These are phyloP conservation scores for Paraconiothyrium brasiliense DNA, from an alignment of 2,329 filamentous ascomycete species.

Conservation along the genomic window DNA sequence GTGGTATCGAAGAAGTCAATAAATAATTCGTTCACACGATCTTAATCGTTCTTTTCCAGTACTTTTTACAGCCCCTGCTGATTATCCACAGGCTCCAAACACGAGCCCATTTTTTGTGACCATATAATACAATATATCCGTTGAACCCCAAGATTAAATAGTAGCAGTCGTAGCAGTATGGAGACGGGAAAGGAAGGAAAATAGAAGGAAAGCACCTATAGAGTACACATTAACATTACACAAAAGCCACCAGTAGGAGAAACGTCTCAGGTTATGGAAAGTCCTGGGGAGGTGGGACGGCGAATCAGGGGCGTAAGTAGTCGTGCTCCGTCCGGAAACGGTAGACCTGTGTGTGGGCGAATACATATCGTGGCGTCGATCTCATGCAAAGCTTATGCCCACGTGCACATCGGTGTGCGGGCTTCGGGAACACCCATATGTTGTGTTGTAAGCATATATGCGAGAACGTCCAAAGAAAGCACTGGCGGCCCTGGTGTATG, in stretches of 20 bases:
- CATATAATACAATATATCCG: slow-evolving; percentile 3
- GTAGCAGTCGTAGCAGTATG: slow-evolving; percentile 1
- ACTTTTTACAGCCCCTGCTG: not conserved
- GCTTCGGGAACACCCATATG: not conserved
- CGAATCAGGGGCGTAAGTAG: not conserved
- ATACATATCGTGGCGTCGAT: slow-evolving; percentile 10
- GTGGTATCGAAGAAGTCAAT: not conserved
- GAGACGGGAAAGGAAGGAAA: not conserved
- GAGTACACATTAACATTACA: slow-evolving; percentile 22
- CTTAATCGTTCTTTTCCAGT: not conserved
- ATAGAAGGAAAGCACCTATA: not conserved
- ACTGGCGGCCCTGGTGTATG: not conserved
- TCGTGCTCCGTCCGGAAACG: not conserved
- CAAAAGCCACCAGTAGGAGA: slow-evolving; percentile 16
- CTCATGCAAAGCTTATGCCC: slow-evolving; percentile 12
- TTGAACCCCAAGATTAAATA: not conserved
- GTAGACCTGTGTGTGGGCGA: slow-evolving; percentile 12
- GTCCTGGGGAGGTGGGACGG: not conserved
- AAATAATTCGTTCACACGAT: not conserved
- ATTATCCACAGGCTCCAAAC: not conserved
- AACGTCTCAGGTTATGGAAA: not conserved
- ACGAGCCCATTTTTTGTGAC: slow-evolving; percentile 2
- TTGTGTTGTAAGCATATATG: not conserved
- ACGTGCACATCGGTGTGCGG: slow-evolving; percentile 5
- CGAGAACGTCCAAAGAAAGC: not conserved